phyloP scores from a whole-genome alignment of 371 early-diverging fungal genomes.

The Apophysomyces ossiformis region DNA sequence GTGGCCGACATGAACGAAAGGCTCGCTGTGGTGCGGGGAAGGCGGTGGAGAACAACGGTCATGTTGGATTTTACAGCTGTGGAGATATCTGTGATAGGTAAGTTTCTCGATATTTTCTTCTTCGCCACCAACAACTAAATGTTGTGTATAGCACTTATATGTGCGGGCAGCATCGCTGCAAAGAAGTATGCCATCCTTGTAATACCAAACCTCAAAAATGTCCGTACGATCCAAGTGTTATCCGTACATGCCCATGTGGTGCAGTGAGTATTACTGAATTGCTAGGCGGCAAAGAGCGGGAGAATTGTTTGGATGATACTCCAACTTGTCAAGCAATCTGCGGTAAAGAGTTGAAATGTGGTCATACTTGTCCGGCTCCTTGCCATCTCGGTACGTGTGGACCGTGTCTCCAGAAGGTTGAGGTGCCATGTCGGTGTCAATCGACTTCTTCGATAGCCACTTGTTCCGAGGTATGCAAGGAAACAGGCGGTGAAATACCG shows the following conservation, averaged over 20 bases:
- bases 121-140: conserved; percentile 23
- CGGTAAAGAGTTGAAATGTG: conserved; percentile 67
- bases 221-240: conserved; percentile 68
- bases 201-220: conserved; percentile 60
- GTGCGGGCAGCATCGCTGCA: conserved; percentile 84
- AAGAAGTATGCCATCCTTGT: conserved; percentile 73
- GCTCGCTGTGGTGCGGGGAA: conserved; percentile 67
- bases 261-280: conserved; percentile 38
- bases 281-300: conserved; percentile 46
- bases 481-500: conserved; percentile 51
- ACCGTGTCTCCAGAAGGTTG: conserved; percentile 60
- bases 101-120: conserved; percentile 19
- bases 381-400: conserved; percentile 83
- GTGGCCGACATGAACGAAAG: conserved; percentile 64
- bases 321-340: conserved; percentile 78
- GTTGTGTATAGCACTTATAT: conserved; percentile 48
- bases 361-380: conserved; percentile 69
- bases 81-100: conserved; percentile 63
- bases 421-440: conserved; percentile 71
- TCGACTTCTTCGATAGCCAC: conserved; percentile 48
- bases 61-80: conserved; percentile 68
- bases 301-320: conserved; percentile 75
- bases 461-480: conserved; percentile 55
- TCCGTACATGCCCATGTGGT: conserved; percentile 87
- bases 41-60: conserved; percentile 35